Conservation (phyloP, 176 grass and related monocot genomes). For the Eragrostis nindensis region DNA sequence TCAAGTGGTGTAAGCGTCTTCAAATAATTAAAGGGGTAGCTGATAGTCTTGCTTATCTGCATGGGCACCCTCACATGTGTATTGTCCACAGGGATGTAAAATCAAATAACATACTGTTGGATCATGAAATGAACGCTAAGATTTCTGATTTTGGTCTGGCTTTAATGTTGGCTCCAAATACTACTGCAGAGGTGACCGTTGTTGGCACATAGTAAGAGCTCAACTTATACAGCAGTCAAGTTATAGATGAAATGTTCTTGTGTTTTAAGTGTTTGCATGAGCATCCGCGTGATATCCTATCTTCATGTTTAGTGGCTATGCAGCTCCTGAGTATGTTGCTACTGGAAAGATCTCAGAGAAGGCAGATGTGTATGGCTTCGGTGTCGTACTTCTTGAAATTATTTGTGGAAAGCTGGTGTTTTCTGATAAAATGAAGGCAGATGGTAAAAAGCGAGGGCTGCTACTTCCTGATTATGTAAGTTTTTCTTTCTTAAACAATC, state of each 20-base stretch:
- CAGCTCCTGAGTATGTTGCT: slow-evolving; percentile 44
- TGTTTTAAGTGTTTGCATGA: neutral
- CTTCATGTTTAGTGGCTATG: slow-evolving; percentile 40
- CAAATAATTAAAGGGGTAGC: slow-evolving; percentile 48
- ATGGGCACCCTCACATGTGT: slow-evolving; percentile 26
- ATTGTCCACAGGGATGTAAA: slow-evolving; percentile 50
- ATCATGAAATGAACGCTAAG: slow-evolving; percentile 49
- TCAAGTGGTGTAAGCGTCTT: slow-evolving; percentile 44
- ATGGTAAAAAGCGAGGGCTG: neutral
- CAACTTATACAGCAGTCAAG: neutral
- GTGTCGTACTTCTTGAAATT: slow-evolving; percentile 43
- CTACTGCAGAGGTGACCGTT: neutral
- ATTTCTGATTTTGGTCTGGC: slow-evolving; percentile 56
- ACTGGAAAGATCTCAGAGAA: slow-evolving; percentile 42
- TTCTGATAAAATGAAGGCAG: neutral
- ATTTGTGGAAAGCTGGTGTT: slow-evolving; percentile 25
- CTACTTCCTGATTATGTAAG: neutral
- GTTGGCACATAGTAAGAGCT: slow-evolving; percentile 39
- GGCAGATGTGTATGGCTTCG: slow-evolving; percentile 51
- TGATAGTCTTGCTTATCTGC: slow-evolving; percentile 46
- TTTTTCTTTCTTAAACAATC: neutral
- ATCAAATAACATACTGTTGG: slow-evolving; percentile 44
- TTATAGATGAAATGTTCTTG: neutral
- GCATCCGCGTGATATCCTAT: neutral
- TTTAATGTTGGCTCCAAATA: slow-evolving; percentile 27